Percentiles rank a stretch among this genome's conserved stretches.
These are phyloP conservation scores for Ophiostoma quercus DNA, from an alignment of 2,329 filamentous ascomycete genomes.

Conservation along the genomic window DNA sequence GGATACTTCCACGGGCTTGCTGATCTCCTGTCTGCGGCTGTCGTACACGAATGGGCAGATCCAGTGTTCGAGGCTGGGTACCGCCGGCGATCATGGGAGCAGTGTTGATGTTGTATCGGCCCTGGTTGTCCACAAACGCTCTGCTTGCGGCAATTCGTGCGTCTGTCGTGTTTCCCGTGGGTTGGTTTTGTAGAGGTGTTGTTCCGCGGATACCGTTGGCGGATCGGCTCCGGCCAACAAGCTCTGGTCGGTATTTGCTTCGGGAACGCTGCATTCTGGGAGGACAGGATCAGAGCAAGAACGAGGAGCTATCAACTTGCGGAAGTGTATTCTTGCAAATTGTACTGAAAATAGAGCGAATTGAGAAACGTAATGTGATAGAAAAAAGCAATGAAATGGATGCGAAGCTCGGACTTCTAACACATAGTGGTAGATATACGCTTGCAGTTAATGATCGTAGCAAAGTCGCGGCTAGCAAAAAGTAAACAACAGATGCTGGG, in stretches of 20 bases:
- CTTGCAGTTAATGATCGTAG: background rate
- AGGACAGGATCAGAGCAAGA: background rate
- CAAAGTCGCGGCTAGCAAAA: background rate
- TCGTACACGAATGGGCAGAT: background rate
- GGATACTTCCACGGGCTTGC: conserved; percentile 48
- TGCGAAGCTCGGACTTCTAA: conserved; percentile 15
- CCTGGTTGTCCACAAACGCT: conserved; percentile 53
- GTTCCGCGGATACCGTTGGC: conserved; percentile 37
- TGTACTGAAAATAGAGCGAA: background rate
- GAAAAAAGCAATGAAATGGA: conserved; percentile 5
- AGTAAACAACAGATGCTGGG: background rate
- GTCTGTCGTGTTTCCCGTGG: conserved; percentile 49
- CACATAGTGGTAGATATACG: conserved; percentile 13
- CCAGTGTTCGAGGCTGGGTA: background rate
- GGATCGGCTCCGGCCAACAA: conserved; percentile 51
- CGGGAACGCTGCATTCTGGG: conserved; percentile 30
- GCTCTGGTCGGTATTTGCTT: conserved; percentile 42
- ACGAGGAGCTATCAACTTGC: background rate
- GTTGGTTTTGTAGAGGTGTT: conserved; percentile 46
- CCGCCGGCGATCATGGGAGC: background rate
- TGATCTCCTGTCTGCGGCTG: conserved; percentile 23
- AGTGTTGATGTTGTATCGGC: conserved; percentile 21
- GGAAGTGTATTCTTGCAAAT: background rate
- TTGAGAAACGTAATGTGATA: background rate
- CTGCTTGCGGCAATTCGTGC: conserved; percentile 58